phyloP scores from a whole-genome alignment of 169 alveolate species.

The Amoebophrya sp. region DNA sequence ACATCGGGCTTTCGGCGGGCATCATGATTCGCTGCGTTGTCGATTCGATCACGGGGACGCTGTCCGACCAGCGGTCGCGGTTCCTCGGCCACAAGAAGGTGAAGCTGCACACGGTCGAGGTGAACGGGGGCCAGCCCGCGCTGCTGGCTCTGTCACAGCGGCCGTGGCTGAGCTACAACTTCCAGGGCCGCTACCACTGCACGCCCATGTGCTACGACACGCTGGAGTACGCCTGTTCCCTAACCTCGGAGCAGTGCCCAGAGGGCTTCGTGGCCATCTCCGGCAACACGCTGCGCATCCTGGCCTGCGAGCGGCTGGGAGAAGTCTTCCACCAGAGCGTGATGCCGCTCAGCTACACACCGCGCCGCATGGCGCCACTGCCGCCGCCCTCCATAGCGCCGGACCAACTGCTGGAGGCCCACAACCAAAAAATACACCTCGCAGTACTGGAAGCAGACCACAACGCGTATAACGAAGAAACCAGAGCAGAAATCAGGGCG shows the following conservation, averaged over 20 bases:
- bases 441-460: constrained; percentile 78
- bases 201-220: constrained; percentile 70
- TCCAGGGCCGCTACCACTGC: constrained; percentile 49
- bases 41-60: constrained; percentile 24
- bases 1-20: not conserved
- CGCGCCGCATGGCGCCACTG: constrained; percentile 66
- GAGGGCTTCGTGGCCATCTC: constrained; percentile 82
- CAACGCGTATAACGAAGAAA: constrained; percentile 60
- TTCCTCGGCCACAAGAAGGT: constrained; percentile 31
- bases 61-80: constrained; percentile 30
- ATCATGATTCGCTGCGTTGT: not conserved
- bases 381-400: constrained; percentile 44
- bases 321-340: constrained; percentile 71
- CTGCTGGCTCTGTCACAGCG: constrained; percentile 63
- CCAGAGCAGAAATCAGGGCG: constrained; percentile 43
- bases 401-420: not conserved
- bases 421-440: not conserved
- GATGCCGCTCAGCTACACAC: constrained; percentile 77
- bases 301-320: constrained; percentile 58
- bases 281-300: constrained; percentile 62
- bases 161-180: constrained; percentile 65
- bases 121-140: not conserved
- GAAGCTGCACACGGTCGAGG: constrained; percentile 14
- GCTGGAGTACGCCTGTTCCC: constrained; percentile 68
- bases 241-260: constrained; percentile 48